phyloP scores from a whole-genome alignment of 2,329 filamentous ascomycete species.

The Onygenales sp. region DNA sequence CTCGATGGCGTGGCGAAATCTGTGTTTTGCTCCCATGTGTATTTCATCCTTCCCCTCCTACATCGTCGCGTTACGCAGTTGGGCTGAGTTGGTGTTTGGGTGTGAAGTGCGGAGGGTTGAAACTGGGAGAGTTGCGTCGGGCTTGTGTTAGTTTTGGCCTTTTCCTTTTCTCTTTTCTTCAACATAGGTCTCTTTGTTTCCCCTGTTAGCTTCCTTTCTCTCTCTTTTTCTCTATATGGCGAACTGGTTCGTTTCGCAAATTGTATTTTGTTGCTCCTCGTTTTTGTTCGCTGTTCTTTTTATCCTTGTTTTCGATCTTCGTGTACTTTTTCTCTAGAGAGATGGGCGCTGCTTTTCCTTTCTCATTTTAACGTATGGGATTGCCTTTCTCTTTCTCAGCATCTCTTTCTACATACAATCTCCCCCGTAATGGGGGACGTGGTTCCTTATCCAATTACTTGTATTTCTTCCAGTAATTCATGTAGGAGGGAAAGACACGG shows the following conservation, averaged over 20 bases:
- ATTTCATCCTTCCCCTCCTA: background rate
- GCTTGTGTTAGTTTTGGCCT: slow-evolving; percentile 11
- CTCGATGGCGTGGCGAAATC: slow-evolving; percentile 19
- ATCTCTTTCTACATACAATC: background rate
- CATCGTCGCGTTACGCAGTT: slow-evolving; percentile 1
- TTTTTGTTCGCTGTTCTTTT: slow-evolving; percentile 5
- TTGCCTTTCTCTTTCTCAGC: background rate
- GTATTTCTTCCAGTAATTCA: no score
- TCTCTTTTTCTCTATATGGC: slow-evolving; percentile 8
- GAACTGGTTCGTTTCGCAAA: slow-evolving; percentile 7
- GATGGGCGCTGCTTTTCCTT: slow-evolving; percentile 1
- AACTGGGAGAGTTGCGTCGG: slow-evolving; percentile 1
- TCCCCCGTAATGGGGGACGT: no score
- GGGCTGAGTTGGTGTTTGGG: slow-evolving; percentile 6
- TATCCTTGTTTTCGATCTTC: background rate
- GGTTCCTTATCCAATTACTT: no score
- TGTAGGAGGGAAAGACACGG: no score
- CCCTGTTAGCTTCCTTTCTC: slow-evolving; percentile 10
- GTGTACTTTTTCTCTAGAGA: background rate
- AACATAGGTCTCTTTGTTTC: slow-evolving; percentile 13
- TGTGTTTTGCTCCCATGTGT: slow-evolving; percentile 8
- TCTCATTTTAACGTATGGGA: background rate
- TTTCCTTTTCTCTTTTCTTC: slow-evolving; percentile 15
- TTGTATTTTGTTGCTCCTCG: slow-evolving; percentile 13
- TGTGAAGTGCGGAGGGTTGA: slow-evolving; percentile 1